A percentile compares a stretch with the other conserved stretches of the same genome.
These are phyloP conservation scores for Scutellaria minor DNA, from an alignment of 257 asterid genomes.

Conservation along the genomic window DNA sequence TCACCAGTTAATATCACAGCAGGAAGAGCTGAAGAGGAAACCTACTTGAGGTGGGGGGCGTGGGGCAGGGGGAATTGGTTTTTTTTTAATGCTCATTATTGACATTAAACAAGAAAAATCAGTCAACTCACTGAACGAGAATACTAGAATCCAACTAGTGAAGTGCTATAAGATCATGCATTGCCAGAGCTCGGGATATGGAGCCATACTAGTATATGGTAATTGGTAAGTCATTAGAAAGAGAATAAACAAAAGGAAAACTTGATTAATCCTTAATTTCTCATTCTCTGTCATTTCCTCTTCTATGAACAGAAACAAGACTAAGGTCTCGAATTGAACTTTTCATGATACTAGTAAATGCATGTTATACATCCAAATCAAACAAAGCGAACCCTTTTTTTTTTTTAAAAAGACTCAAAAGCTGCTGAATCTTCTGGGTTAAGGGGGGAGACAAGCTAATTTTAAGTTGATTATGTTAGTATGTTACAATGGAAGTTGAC, in stretches of 20 bases:
- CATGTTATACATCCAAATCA: constrained; percentile 15
- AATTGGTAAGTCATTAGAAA: neutral
- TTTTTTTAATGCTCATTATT: constrained; percentile 2
- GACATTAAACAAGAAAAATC: neutral
- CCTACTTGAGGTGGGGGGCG: neutral
- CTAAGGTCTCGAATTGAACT: neutral
- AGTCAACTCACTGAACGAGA: constrained; percentile 16
- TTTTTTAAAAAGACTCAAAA: neutral
- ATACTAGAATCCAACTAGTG: constrained; percentile 4
- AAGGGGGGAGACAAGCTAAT: neutral
- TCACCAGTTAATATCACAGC: constrained; percentile 13
- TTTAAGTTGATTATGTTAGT: neutral
- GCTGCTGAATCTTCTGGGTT: too few relatives aligned
- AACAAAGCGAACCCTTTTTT: neutral
- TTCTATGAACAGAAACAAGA: constrained; percentile 18
- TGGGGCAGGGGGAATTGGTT: too few relatives aligned
- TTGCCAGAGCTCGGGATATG: neutral
- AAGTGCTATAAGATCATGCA: neutral
- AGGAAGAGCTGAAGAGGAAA: constrained; percentile 5
- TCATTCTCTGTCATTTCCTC: neutral
- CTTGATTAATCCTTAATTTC: neutral
- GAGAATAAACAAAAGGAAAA: neutral
- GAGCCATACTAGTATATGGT: constrained; percentile 1
- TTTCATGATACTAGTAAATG: constrained; percentile 11
- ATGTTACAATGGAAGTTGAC: neutral